phyloP scores from a whole-genome alignment of 371 early-diverging fungal genomes.

The Mucor circinelloides region DNA sequence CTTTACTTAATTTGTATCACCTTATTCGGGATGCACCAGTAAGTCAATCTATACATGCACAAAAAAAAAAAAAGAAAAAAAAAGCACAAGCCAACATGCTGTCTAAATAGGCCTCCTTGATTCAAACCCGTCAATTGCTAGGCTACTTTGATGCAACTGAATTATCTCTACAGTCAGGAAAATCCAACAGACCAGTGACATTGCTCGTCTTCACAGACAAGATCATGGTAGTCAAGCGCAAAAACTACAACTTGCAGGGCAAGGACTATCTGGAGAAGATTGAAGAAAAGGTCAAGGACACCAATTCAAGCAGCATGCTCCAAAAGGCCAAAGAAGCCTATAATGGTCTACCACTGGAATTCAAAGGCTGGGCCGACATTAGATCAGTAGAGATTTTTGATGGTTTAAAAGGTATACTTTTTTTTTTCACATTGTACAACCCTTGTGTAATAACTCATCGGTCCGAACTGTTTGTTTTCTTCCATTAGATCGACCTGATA shows the following conservation, averaged over 20 bases:
- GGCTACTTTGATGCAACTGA: conserved; percentile 47
- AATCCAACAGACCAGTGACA: conserved; percentile 39
- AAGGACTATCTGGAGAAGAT: conserved; percentile 17
- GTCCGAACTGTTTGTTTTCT: conserved; percentile 17
- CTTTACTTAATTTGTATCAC: conserved; percentile 28
- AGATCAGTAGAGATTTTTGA: conserved; percentile 44
- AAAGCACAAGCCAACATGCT: neutral
- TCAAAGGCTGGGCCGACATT: conserved; percentile 55
- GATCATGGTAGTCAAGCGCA: conserved; percentile 43
- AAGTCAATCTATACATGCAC: conserved; percentile 9
- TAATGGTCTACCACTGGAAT: conserved; percentile 26
- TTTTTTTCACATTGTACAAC: conserved; percentile 1
- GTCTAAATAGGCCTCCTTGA: conserved; percentile 17
- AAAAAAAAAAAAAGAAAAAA: neutral
- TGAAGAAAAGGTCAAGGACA: conserved; percentile 25
- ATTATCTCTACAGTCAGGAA: conserved; percentile 32
- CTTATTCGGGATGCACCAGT: conserved; percentile 47
- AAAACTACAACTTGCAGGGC: conserved; percentile 30
- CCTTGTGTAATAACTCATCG: conserved; percentile 6
- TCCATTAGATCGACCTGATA: conserved; percentile 37
- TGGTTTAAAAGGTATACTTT: conserved; percentile 40
- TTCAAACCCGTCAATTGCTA: conserved; percentile 40
- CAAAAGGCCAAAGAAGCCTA: conserved; percentile 21
- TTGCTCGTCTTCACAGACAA: conserved; percentile 48
- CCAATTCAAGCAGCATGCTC: conserved; percentile 19